A percentile compares a stretch with the other conserved stretches of the same genome.
phyloP scores from a whole-genome alignment of 2,329 filamentous ascomycete genomes.

The Aspergillus ruber region DNA sequence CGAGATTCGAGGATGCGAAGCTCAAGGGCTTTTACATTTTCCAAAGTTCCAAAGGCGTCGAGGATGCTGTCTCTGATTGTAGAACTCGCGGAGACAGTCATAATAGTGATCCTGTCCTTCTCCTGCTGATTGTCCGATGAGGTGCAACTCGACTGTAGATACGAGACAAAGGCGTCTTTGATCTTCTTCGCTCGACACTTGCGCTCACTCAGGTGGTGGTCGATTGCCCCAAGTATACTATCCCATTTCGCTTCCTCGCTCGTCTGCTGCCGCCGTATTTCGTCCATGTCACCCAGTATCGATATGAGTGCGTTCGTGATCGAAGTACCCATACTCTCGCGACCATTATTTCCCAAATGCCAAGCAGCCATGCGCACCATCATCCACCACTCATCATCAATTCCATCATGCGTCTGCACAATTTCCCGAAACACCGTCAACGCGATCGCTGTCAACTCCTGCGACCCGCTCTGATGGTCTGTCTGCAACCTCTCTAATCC shows the following conservation, averaged over 20 bases:
- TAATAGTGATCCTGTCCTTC: slow-evolving; percentile 39
- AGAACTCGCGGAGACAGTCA: slow-evolving; percentile 59
- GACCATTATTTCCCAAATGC: slow-evolving; percentile 59
- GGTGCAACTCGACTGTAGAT: slow-evolving; percentile 16
- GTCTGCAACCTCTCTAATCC: slow-evolving; percentile 47
- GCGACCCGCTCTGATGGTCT: slow-evolving; percentile 55
- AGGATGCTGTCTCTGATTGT: slow-evolving; percentile 50
- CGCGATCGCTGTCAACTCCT: slow-evolving; percentile 51
- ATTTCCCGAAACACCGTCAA: slow-evolving; percentile 47
- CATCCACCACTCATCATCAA: slow-evolving; percentile 46
- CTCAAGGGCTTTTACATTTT: slow-evolving; percentile 37
- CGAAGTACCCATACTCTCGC: slow-evolving; percentile 60
- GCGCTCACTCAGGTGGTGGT: slow-evolving; percentile 19
- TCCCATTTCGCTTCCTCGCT: slow-evolving; percentile 12
- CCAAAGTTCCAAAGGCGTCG: slow-evolving; percentile 31
- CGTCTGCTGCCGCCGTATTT: slow-evolving; percentile 17
- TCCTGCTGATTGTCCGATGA: not conserved
- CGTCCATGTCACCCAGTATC: slow-evolving; percentile 18
- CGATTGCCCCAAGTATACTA: slow-evolving; percentile 17
- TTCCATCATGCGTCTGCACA: slow-evolving; percentile 12
- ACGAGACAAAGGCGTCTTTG: slow-evolving; percentile 18
- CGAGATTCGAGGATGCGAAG: slow-evolving; percentile 61
- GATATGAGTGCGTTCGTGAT: slow-evolving; percentile 39
- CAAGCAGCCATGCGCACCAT: slow-evolving; percentile 53
- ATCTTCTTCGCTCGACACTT: slow-evolving; percentile 17